phyloP scores from a whole-genome alignment of 768 basidiomycete genomes.

The Rickenella mellea region DNA sequence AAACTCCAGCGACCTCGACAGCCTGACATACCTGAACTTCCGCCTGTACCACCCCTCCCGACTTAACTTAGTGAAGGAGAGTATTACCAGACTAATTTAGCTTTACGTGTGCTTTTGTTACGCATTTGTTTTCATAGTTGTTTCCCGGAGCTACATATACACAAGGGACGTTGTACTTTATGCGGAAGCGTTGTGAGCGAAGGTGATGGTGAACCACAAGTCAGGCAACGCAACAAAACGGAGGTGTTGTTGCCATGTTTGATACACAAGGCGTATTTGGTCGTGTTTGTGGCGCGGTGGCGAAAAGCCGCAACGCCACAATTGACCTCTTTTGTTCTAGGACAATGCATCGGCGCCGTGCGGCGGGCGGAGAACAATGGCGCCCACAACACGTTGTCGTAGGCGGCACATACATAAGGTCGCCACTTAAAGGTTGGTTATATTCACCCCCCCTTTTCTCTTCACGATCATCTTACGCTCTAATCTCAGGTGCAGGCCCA shows the following conservation, averaged over 20 bases:
- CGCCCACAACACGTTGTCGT: background rate
- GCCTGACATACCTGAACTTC: constrained; percentile 19
- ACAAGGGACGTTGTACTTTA: too few relatives aligned
- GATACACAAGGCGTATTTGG: background rate
- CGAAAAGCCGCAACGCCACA: background rate
- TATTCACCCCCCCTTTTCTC: constrained; percentile 4
- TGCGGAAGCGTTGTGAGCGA: too few relatives aligned
- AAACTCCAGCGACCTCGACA: constrained; percentile 45
- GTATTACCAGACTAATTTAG: too few relatives aligned
- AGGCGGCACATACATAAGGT: constrained; percentile 1
- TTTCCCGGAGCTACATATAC: too few relatives aligned
- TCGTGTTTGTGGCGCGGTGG: background rate
- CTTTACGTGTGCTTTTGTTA: too few relatives aligned
- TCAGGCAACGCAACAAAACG: too few relatives aligned
- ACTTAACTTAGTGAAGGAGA: too few relatives aligned
- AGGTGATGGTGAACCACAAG: too few relatives aligned
- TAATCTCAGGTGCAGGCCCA: constrained; percentile 18
- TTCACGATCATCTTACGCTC: constrained; percentile 8
- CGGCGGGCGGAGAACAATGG: background rate
- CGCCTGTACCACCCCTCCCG: constrained; percentile 16
- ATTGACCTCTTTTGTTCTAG: background rate
- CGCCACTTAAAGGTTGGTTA: background rate
- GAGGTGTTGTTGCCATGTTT: too few relatives aligned
- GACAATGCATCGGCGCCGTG: background rate
- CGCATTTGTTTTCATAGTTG: too few relatives aligned